Percentiles rank a stretch among this genome's conserved stretches.
These are phyloP conservation scores for Hydnomerulius pinastri DNA, from an alignment of 768 basidiomycete genomes.

Conservation along the genomic window DNA sequence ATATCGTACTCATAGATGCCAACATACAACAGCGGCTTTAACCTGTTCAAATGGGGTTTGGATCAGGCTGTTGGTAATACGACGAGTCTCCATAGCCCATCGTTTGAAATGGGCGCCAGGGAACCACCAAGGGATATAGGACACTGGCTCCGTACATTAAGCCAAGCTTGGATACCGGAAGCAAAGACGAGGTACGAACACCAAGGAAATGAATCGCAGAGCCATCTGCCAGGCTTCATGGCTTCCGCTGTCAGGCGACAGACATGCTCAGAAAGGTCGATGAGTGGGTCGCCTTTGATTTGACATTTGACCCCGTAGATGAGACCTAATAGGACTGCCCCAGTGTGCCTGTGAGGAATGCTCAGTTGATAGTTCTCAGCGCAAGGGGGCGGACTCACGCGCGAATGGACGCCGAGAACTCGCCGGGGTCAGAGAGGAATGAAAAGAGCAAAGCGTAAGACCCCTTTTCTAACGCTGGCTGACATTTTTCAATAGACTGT, in stretches of 20 bases:
- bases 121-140: slow-evolving; percentile 37
- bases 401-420: background rate
- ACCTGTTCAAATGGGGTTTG: background rate
- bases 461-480: background rate
- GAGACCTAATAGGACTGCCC: background rate
- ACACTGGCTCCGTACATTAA: background rate
- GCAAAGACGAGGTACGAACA: background rate
- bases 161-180: background rate
- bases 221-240: background rate
- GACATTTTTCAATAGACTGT: background rate
- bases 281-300: background rate
- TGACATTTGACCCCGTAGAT: background rate
- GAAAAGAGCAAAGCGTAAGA: background rate
- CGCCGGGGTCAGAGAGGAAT: background rate
- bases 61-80: background rate
- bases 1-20: background rate
- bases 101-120: slow-evolving; percentile 48
- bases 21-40: background rate
- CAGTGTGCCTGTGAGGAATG: background rate
- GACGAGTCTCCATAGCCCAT: slow-evolving; percentile 32
- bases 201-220: background rate
- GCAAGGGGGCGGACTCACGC: background rate
- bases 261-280: background rate
- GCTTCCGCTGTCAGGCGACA: background rate
- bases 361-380: background rate